phyloP scores from a whole-genome alignment of 352 stramenopile genomes.

The Pythium sukuiense region DNA sequence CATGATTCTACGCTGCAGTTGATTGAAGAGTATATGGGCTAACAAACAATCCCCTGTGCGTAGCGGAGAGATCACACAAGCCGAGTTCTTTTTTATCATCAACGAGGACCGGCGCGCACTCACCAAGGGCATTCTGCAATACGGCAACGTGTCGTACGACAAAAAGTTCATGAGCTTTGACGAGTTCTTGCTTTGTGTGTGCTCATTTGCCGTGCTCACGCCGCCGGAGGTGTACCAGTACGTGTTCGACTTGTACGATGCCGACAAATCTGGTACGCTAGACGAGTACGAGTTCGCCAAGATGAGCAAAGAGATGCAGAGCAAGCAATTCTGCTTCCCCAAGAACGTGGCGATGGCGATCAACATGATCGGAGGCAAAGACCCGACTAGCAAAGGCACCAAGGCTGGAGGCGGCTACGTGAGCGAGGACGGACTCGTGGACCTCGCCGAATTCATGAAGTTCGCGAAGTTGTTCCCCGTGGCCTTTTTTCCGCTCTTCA shows the following conservation, averaged over 20 bases:
- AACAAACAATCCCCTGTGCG: no score
- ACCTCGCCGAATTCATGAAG: conserved; percentile 28
- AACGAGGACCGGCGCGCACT: conserved; percentile 53
- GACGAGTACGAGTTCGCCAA: conserved; percentile 63
- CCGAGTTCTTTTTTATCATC: conserved; percentile 77
- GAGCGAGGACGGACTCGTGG: conserved; percentile 25
- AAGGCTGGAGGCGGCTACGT: conserved; percentile 7
- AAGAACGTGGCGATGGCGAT: conserved; percentile 64
- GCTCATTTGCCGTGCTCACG: conserved; percentile 57
- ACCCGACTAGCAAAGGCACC: conserved; percentile 18
- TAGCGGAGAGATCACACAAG: conserved; percentile 70
- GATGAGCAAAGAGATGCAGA: conserved; percentile 69
- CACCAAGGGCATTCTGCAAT: conserved; percentile 53
- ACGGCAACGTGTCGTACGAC: conserved; percentile 35
- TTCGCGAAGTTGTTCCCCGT: conserved; percentile 25
- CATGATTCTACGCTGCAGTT: not conserved
- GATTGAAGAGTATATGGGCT: no score
- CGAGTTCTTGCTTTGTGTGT: conserved; percentile 57
- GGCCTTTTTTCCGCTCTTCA: conserved; percentile 27
- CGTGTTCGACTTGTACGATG: conserved; percentile 72
- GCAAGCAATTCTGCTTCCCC: conserved; percentile 61
- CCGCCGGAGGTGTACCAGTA: conserved; percentile 70
- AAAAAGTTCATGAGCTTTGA: conserved; percentile 72
- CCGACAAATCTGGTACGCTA: conserved; percentile 50
- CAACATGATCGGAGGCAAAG: conserved; percentile 45